Conservation (phyloP, 1,139 yeast genomes). For the Taphrina populina region DNA sequence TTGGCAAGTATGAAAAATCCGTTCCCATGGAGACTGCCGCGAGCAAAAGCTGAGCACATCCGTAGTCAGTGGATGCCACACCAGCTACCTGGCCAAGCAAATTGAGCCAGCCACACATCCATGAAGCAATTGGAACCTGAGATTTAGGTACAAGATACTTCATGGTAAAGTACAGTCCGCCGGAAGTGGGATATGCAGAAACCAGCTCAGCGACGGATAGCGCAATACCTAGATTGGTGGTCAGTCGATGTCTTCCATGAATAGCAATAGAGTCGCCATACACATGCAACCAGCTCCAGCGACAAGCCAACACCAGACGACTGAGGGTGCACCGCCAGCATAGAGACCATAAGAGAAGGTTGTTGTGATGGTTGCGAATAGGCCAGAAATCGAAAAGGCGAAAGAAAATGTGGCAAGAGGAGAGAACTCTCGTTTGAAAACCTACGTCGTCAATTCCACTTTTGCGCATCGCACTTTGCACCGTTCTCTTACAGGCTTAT, state of each 20-base stretch:
- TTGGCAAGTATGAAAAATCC: constrained; percentile 48
- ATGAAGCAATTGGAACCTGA: constrained; percentile 46
- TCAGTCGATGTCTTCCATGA: neutral
- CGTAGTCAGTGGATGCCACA: constrained; percentile 46
- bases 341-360: constrained; percentile 43
- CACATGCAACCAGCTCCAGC: constrained; percentile 40
- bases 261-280: constrained; percentile 52
- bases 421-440: constrained; percentile 65
- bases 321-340: constrained; percentile 35
- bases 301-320: constrained; percentile 36
- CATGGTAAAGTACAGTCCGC: constrained; percentile 54
- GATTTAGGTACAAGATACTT: constrained; percentile 42
- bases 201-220: constrained; percentile 62
- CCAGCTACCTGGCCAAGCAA: constrained; percentile 52
- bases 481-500: constrained; percentile 55
- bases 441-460: constrained; percentile 44
- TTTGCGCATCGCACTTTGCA: neutral
- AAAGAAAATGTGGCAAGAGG: constrained; percentile 55
- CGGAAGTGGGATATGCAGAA: constrained; percentile 67
- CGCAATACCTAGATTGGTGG: constrained; percentile 46
- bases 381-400: constrained; percentile 69
- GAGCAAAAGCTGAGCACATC: constrained; percentile 48
- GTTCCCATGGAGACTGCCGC: constrained; percentile 50
- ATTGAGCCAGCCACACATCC: constrained; percentile 53
- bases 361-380: constrained; percentile 62